Conservation (phyloP, 305 asterid genomes). For the Rubia tinctorum region DNA sequence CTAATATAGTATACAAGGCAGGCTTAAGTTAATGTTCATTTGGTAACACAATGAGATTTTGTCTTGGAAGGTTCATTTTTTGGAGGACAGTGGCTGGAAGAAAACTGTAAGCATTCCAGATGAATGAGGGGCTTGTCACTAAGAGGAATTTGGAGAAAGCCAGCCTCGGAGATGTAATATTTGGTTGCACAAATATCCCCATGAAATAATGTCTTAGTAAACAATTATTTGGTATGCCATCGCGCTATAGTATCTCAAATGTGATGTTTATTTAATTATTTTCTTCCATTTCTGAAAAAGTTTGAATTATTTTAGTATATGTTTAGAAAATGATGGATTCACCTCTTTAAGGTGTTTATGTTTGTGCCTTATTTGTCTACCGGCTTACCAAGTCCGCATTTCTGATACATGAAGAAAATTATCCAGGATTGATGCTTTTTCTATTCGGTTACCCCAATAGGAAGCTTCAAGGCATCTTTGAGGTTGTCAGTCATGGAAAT, state of each 20-base stretch:
- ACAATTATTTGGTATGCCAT: slow-evolving; percentile 17
- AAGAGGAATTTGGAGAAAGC: neutral
- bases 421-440: slow-evolving; percentile 54
- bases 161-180: slow-evolving; percentile 55
- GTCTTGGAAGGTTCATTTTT: slow-evolving; percentile 15
- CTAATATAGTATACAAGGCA: neutral
- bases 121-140: neutral
- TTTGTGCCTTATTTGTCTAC: slow-evolving; percentile 17
- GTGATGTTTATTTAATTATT: neutral
- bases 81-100: slow-evolving; percentile 38
- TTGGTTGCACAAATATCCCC: slow-evolving; percentile 61
- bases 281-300: neutral
- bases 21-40: neutral
- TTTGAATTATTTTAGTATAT: too few relatives aligned
- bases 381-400: slow-evolving; percentile 64
- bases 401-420: slow-evolving; percentile 51
- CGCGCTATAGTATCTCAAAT: too few relatives aligned
- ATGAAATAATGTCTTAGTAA: slow-evolving; percentile 41
- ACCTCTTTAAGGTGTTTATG: neutral
- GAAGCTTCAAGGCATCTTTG: slow-evolving; percentile 63
- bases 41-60: slow-evolving; percentile 8
- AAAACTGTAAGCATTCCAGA: neutral
- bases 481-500: slow-evolving; percentile 56
- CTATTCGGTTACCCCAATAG: slow-evolving; percentile 70
- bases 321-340: neutral